Conservation (phyloP, 2,329 filamentous ascomycete species). For the Fusarium sublunatum region DNA sequence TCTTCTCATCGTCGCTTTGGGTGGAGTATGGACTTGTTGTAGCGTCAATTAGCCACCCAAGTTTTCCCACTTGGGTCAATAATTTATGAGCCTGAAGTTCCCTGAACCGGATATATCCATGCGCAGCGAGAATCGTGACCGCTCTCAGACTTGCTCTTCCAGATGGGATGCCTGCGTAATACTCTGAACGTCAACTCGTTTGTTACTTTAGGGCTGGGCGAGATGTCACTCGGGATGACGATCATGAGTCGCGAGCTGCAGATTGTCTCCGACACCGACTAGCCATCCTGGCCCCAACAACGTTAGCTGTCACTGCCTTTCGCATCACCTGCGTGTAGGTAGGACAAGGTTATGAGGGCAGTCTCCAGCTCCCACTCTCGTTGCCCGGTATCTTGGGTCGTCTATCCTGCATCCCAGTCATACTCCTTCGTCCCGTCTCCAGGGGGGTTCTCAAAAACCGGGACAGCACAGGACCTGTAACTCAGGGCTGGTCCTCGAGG, state of each 20-base stretch:
- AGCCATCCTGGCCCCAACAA: not conserved
- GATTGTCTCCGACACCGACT: not conserved
- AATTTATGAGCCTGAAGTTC: constrained; percentile 16
- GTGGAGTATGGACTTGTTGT: constrained; percentile 15
- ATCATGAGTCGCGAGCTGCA: constrained; percentile 3
- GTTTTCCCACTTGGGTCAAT: no score
- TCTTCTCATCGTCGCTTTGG: constrained; percentile 1
- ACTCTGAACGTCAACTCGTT: not conserved
- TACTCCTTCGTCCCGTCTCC: not conserved
- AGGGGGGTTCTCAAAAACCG: not conserved
- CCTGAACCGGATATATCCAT: constrained; percentile 5
- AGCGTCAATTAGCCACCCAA: constrained; percentile 14
- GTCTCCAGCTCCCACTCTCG: constrained; percentile 5
- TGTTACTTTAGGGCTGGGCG: no score
- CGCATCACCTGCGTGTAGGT: not conserved
- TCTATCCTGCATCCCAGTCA: constrained; percentile 1
- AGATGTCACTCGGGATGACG: constrained; percentile 11
- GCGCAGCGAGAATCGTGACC: not conserved
- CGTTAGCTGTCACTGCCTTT: constrained; percentile 6
- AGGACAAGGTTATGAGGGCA: constrained; percentile 35
- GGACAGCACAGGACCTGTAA: not conserved
- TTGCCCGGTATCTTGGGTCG: constrained; percentile 15
- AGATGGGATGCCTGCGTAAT: constrained; percentile 21
- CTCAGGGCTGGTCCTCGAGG: constrained; percentile 10
- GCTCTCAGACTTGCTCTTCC: not conserved